phyloP scores from a whole-genome alignment of 768 basidiomycete genomes.

The Rhizopogon vesiculosus region DNA sequence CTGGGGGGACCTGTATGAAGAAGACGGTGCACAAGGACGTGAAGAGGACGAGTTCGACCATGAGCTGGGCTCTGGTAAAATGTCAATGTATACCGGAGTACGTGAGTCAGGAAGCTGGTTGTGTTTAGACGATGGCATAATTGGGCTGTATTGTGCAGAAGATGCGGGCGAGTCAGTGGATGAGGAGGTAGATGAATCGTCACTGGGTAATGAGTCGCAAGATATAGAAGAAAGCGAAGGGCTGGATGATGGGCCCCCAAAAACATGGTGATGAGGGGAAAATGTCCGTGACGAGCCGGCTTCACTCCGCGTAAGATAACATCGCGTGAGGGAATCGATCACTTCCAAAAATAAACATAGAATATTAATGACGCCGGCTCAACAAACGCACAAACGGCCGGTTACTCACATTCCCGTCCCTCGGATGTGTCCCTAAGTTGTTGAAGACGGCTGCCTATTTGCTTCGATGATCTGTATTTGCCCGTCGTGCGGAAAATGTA shows the following conservation, averaged over 20 bases:
- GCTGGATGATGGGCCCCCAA: constrained; percentile 10
- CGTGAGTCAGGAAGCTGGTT: constrained; percentile 19
- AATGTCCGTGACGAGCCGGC: constrained; percentile 17
- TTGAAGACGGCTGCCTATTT: constrained; percentile 77
- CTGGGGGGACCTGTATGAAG: background rate
- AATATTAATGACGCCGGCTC: constrained; percentile 21
- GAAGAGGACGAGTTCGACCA: background rate
- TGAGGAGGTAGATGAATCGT: constrained; percentile 15
- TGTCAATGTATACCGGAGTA: constrained; percentile 30
- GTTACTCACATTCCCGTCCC: constrained; percentile 60
- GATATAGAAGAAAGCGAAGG: constrained; percentile 22
- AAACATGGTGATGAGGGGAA: constrained; percentile 10
- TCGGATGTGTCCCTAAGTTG: constrained; percentile 72
- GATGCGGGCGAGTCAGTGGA: constrained; percentile 12
- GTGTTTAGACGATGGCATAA: constrained; percentile 18
- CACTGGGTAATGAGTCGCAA: constrained; percentile 6
- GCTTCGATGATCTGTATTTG: constrained; percentile 67
- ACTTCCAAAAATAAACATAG: constrained; percentile 28
- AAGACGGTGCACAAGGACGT: background rate
- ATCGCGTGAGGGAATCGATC: constrained; percentile 30
- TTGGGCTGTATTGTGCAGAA: constrained; percentile 8
- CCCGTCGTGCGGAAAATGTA: constrained; percentile 69
- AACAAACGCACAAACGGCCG: constrained; percentile 16
- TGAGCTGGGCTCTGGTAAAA: constrained; percentile 18
- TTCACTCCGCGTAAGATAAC: constrained; percentile 24